Evolutionary conservation across 345 rosid genomes (phyloP).

Genomic region (Kernera saxatilis): DNA sequence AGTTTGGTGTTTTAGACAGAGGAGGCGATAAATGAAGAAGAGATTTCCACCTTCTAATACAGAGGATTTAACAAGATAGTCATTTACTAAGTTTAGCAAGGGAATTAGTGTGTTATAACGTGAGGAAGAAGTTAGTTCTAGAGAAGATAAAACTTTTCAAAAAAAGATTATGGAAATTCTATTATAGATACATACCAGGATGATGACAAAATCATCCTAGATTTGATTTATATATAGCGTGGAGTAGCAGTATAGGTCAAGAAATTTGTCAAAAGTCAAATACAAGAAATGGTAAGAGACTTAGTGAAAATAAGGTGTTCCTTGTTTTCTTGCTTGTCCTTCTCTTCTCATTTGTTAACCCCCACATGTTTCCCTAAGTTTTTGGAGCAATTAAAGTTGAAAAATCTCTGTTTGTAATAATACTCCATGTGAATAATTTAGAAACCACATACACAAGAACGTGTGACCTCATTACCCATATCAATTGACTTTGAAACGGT

Average conservation of each 20-base stretch:
- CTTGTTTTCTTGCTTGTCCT: constrained; percentile 32
- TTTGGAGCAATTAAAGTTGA: constrained; percentile 1
- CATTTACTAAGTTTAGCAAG: constrained; percentile 29
- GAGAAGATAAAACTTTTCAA: not conserved
- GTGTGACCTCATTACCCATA: not conserved
- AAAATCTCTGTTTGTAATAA: not conserved
- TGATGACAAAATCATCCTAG: not conserved
- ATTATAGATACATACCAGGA: not conserved
- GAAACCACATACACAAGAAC: not conserved
- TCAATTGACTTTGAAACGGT: constrained; percentile 4
- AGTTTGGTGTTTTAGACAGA: constrained; percentile 11
- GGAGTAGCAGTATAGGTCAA: constrained; percentile 20
- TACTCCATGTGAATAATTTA: not conserved
- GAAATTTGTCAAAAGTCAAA: constrained; percentile 25
- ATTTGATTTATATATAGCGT: constrained; percentile 3
- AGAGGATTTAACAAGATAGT: constrained; percentile 22
- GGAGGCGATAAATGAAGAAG: constrained; percentile 12
- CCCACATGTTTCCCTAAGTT: constrained; percentile 27
- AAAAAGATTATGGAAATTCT: not conserved
- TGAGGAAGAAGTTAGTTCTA: constrained; percentile 28
- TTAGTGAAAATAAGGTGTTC: constrained; percentile 25
- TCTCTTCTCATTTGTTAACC: constrained; percentile 24
- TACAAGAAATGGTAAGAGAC: constrained; percentile 25
- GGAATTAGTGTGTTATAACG: constrained; percentile 19
- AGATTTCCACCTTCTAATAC: constrained; percentile 20